Evolutionary conservation across 1,284 basidiomycete genomes (phyloP).

Genomic region (Rhizopogon hawkerae): DNA sequence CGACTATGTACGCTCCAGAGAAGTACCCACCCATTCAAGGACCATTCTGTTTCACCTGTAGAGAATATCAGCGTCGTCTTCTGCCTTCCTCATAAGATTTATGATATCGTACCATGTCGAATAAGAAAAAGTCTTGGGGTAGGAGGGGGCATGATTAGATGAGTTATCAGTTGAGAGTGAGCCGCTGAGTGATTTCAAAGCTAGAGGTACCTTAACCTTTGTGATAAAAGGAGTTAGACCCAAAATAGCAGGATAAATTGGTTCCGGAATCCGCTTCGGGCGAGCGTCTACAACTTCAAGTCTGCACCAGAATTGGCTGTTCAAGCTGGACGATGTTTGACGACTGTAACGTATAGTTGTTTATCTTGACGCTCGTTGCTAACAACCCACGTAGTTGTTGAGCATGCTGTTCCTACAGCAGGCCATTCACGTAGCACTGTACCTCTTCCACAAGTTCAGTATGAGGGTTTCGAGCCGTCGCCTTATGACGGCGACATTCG

Average conservation of each 20-base stretch:
- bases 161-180: no score
- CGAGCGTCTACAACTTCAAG: neutral
- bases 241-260: neutral
- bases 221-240: neutral
- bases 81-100: neutral
- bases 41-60: conserved; percentile 90
- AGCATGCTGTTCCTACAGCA: conserved; percentile 60
- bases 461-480: conserved; percentile 80
- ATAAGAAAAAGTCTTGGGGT: conserved; percentile 71
- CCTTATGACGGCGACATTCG: conserved; percentile 44
- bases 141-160: conserved; percentile 36
- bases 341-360: conserved; percentile 49
- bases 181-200: neutral
- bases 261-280: neutral
- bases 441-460: conserved; percentile 56
- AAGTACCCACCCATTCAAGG: conserved; percentile 62
- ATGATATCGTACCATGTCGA: conserved; percentile 53
- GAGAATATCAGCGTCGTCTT: conserved; percentile 1
- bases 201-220: no score
- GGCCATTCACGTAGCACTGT: conserved; percentile 31
- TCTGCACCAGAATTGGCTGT: neutral
- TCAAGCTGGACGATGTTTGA: conserved; percentile 57
- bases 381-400: conserved; percentile 56
- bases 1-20: neutral
- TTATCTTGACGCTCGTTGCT: neutral